Conservation (phyloP, 768 basidiomycete species). For the Mycena floridula region DNA sequence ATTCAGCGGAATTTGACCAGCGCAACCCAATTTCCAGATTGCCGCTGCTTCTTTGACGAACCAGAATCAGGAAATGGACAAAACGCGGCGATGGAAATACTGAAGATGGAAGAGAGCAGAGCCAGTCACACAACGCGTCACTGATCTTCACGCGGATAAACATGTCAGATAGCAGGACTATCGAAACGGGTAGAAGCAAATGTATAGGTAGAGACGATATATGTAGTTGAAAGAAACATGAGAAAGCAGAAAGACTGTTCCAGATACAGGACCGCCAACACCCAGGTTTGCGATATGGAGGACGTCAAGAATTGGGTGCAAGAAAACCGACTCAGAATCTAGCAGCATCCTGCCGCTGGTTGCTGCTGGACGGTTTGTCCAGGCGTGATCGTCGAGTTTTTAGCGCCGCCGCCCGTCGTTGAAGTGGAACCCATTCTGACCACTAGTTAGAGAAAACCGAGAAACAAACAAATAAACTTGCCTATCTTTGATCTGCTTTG, state of each 20-base stretch:
- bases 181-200: slow-evolving; percentile 23
- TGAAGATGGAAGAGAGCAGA: no score
- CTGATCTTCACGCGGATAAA: slow-evolving; percentile 12
- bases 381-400: slow-evolving; percentile 78
- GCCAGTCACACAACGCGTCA: no score
- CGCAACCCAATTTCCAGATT: no score
- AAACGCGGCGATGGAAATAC: no score
- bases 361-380: slow-evolving; percentile 81
- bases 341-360: slow-evolving; percentile 76
- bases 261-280: slow-evolving; percentile 1
- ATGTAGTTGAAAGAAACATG: slow-evolving; percentile 8
- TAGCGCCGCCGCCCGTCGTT: slow-evolving; percentile 66
- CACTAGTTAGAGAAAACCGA: slow-evolving; percentile 2
- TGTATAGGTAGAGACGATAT: slow-evolving; percentile 12
- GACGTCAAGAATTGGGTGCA: no score
- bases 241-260: neutral
- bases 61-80: no score
- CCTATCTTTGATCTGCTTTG: slow-evolving; percentile 94
- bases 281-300: no score
- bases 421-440: slow-evolving; percentile 83
- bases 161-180: slow-evolving; percentile 6
- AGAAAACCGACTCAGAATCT: slow-evolving; percentile 19
- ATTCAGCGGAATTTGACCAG: no score
- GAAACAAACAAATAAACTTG: slow-evolving; percentile 22
- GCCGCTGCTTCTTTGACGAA: no score